Base-by-base conservation (phyloP, 129 eudicot species). In the Oenanthe sinensis region DNA sequence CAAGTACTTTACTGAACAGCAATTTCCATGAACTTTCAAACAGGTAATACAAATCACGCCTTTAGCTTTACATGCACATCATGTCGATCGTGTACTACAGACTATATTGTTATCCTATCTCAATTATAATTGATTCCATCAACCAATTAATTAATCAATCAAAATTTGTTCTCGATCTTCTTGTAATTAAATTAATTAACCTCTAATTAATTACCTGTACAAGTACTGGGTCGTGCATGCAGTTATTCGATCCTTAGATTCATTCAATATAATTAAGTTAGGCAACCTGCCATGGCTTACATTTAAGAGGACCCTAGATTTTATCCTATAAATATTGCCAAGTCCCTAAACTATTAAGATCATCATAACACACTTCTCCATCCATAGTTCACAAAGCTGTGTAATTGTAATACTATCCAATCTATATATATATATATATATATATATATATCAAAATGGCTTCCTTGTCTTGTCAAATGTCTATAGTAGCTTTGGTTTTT, bases 261-360 rank as follows among this genome's bases (percentile, higher is more conserved):
- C 40, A 19, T 65, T 65, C 20, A 26, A 65, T 30, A 65, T 14
- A n/a, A n/a, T n/a, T n/a, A 55, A 63, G 75, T 72, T 72, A 72
- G 76, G 76, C 50, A 72, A 72, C 54, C 76, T 72, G 76, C 76
- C 76, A 7, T 24, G 48, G 48, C 54, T n/a, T 43, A 72, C 36
- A 20, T 9, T n/a, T 19, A 42, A 72, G 52, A 43, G 2, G 15
- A n/a, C 37, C 11, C 50, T 22, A n/a, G 8, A 71, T 42, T 44
- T 28, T 36, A 15, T 43, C 16, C 76, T 72, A 72, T 72, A 72
- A 72, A 22, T 72, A 72, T 5, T 11, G 46, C 22, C 19, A 72
- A 40, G 33, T 28, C 15, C 6, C n/a, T 22, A 0, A 22, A 8
- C 30, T 15, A 11, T 60, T 60, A n/a, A 10, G 68, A 22, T 55